phyloP scores from a whole-genome alignment of 2,329 filamentous ascomycete species.

The Herpotrichia juniperi region DNA sequence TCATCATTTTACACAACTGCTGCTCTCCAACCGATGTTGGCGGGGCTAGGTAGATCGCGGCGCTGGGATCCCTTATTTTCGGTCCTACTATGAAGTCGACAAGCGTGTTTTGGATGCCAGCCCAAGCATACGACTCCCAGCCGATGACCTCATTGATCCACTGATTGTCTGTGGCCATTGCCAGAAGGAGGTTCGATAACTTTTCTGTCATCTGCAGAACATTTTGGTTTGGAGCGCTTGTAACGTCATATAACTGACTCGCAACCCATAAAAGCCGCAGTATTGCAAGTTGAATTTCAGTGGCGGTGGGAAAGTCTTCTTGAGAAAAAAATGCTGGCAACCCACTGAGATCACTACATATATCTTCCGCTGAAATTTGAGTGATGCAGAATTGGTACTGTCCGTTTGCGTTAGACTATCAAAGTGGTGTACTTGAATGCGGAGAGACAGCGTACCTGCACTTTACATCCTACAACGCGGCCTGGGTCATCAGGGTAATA shows the following conservation, averaged over 20 bases:
- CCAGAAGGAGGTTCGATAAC: no score
- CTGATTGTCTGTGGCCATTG: neutral
- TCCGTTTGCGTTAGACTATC: neutral
- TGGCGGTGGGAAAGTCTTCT: conserved; percentile 3
- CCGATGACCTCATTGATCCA: neutral
- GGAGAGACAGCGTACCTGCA: conserved; percentile 2
- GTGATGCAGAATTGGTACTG: conserved; percentile 8
- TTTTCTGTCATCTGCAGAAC: no score
- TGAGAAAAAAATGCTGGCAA: conserved; percentile 3
- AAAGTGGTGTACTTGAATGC: no score
- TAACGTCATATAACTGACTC: neutral
- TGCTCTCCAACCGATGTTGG: conserved; percentile 1
- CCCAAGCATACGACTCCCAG: neutral
- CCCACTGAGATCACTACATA: conserved; percentile 6
- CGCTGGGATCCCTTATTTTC: neutral
- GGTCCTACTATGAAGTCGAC: conserved; percentile 2
- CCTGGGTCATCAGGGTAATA: conserved; percentile 5
- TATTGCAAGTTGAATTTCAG: conserved; percentile 5
- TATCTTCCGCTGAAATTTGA: no score
- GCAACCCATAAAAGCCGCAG: conserved; percentile 5
- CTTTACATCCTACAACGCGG: conserved; percentile 3
- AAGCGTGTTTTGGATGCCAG: neutral
- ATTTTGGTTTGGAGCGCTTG: neutral
- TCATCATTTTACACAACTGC: conserved; percentile 1
- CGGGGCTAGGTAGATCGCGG: neutral